phyloP scores from a whole-genome alignment of 495 filamentous ascomycete species.

The Aspergillus sclerotiicarbonarius region DNA sequence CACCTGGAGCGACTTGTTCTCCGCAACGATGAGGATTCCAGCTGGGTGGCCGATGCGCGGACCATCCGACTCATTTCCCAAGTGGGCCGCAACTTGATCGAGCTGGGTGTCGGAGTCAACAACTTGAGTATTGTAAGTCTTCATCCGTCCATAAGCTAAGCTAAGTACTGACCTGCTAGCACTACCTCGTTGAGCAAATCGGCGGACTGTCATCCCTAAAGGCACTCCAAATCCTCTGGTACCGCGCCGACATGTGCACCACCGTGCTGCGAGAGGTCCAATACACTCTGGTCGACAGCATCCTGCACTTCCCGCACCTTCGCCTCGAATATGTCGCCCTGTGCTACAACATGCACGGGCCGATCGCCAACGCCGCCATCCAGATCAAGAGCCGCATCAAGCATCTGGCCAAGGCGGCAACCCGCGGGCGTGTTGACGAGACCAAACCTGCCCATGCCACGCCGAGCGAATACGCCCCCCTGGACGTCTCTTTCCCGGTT shows the following conservation, averaged over 20 bases:
- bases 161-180: conserved; percentile 7
- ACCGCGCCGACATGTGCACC: conserved; percentile 3
- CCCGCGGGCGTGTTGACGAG: background rate
- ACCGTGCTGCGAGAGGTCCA: conserved; percentile 5
- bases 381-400: background rate
- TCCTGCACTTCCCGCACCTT: conserved; percentile 1
- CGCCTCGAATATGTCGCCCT: conserved; percentile 13
- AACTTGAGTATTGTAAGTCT: conserved; percentile 49
- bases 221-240: conserved; percentile 15
- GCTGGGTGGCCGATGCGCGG: conserved; percentile 56
- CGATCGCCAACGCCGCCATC: conserved; percentile 2
- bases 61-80: conserved; percentile 46
- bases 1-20: conserved; percentile 26
- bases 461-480: background rate
- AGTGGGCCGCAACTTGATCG: conserved; percentile 42
- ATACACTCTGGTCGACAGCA: conserved; percentile 5
- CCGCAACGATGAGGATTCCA: conserved; percentile 37
- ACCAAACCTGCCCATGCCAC: background rate
- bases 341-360: background rate
- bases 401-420: background rate
- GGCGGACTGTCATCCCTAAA: conserved; percentile 6
- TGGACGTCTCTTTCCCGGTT: background rate
- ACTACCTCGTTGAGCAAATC: conserved; percentile 10
- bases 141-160: background rate
- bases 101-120: conserved; percentile 53